phyloP scores from a whole-genome alignment of 2,329 filamentous ascomycete species.

The Chaetomiaceae sp. region DNA sequence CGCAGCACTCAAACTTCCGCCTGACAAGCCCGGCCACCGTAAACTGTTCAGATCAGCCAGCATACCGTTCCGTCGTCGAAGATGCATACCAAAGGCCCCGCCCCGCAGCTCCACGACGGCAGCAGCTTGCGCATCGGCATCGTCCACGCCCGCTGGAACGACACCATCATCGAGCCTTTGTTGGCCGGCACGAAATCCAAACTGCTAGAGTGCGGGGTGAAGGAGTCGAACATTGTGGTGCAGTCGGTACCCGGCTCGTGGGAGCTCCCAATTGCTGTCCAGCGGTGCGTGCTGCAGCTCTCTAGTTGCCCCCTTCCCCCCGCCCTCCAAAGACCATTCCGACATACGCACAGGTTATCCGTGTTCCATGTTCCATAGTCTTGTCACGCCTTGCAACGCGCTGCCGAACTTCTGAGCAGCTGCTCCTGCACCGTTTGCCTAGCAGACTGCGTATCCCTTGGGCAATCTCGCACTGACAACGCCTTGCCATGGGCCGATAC shows the following conservation, averaged over 20 bases:
- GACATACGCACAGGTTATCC: no score
- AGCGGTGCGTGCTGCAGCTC: conserved; percentile 56
- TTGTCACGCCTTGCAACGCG: no score
- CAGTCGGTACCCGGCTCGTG: conserved; percentile 91
- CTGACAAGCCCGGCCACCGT: no score
- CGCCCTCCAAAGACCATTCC: conserved; percentile 3
- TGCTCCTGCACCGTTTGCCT: no score
- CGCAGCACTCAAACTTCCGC: no score
- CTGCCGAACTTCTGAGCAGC: no score
- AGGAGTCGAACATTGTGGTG: conserved; percentile 78
- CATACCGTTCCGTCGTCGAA: conserved; percentile 29
- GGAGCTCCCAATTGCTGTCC: conserved; percentile 86
- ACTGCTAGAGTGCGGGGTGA: conserved; percentile 72
- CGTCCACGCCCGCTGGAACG: conserved; percentile 94
- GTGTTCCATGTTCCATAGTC: no score
- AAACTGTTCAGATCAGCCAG: background rate
- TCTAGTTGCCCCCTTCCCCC: conserved; percentile 2
- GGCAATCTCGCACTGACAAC: background rate
- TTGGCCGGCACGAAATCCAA: conserved; percentile 73
- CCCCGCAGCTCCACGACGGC: conserved; percentile 56
- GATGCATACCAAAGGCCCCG: conserved; percentile 52
- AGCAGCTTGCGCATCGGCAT: conserved; percentile 82
- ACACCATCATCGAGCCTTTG: conserved; percentile 76
- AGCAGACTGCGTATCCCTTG: no score
- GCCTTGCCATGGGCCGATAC: conserved; percentile 16